Base-by-base conservation (phyloP, 306 rosid genomes). In the Senna tora region DNA sequence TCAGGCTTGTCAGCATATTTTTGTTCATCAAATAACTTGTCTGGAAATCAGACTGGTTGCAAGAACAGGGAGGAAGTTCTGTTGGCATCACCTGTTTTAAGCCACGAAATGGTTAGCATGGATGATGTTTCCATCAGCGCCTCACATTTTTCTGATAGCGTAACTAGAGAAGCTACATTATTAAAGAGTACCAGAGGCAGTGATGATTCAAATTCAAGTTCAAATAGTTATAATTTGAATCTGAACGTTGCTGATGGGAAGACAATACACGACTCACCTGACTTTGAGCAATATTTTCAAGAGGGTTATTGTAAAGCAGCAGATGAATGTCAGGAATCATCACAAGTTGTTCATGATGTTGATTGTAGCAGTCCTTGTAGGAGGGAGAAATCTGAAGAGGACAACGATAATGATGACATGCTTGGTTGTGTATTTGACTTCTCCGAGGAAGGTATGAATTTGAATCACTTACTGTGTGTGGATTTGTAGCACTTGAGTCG, bases 251-350 rank as follows among this genome's bases (percentile, higher is more conserved):
- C 52, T 54, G 85, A 78, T 62, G 92, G 82, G 75, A 87, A 80
- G 70, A 74, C 83, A 47, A 80, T 75, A 43, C 85, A 78, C 5
- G 83, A 83, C 22, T 75, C 92, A 6, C 80, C 74, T 39, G 87
- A 87, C 79, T 87, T 75, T 49, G 87, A 78, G 72, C 89, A 81
- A 30, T 83, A 75, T 81, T 90, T 87, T 61, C 92, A 78, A 74
- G 90, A 90, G 86, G 96, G 88, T 71, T 87, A 82, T 76, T 83
- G 87, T 74, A 85, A 85, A 76, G 85, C 87, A 9, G 64, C 83
- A 10, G 75, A 72, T 78, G 77, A 72, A 63, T 76, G 55, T 78
- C 77, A 58, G 47, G 83, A 81, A 62, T 60, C 85, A 60, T 34
- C 80, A 21, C 90, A 81, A 76, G 86, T 75, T 58, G 72, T 65